Base-by-base conservation (phyloP, 306 rosid genomes). In the Trifolium repens region DNA sequence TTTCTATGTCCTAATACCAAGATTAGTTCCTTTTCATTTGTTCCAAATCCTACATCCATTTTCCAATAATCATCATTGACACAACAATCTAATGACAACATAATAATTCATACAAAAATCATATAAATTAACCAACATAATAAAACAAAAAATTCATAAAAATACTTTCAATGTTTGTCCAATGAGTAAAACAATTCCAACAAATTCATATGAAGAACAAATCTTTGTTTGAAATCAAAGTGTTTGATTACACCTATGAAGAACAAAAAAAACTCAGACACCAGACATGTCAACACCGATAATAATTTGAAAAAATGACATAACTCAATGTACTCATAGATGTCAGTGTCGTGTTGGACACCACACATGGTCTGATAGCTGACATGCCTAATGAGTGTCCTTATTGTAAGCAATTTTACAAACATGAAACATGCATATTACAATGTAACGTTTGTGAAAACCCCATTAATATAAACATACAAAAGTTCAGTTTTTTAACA, bases 1-100 rank as follows among this genome's bases (percentile, higher is more conserved):
- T 88, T 90, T 75, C 98, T 90, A 75, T 84, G 90, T 79, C 96
- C 99, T 66, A 96, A 83, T 57, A 96, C 65, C 91, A 82, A 75
- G 58, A 92, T 90, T 24, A 90, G 5, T 8, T 54, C 87, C 49
- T 82, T 74, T 89, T 89, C 92, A 67, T 88, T 85, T 42, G 93
- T 88, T 67, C 96, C 91, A 40, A 74, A 64, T 72, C 99, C 99
- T 96, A 72, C 7, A 58, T 8, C 59, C 80, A 79, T 72, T 60
- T 54, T 39, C 35, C 81, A 71, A 69, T 17, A 34, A 69, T 0
- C 57, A 34, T 73, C 74, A 69, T 13, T 63, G 74, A 13, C 26
- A 32, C 46, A 35, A 46, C 22, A 9, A 69, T 37, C 2, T 19
- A 66, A 78, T 8, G 19, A 50, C 14, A 73, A 59, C 35, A 17